Evolutionary conservation across 2,329 filamentous ascomycete species (phyloP), one percentile per base, ranked within the genome.

Genomic region (Trichoderma oligosporum): DNA sequence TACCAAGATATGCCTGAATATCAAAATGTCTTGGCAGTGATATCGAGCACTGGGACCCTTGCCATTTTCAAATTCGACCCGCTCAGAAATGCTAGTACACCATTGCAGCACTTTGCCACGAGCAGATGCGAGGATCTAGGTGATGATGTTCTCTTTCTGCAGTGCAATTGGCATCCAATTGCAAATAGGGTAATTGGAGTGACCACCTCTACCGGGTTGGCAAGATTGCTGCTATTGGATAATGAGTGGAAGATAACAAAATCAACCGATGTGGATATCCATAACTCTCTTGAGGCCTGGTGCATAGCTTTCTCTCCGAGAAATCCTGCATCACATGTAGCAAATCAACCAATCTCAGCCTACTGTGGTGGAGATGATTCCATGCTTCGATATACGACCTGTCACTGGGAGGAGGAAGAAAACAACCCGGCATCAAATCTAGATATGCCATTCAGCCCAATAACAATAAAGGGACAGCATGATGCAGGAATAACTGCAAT

Each of bases 401-500:
- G 67, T 59, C 39, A 57, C 8, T 45, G 52, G 52, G 12, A 29
- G 35, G 41, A 24, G 16, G 24, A 31, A 27, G 67, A 61, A 58
- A 56, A 62, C n/a, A 48, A 61, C 8, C 56, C 58, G 2, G 31
- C 61, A 6, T 52, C 56, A 3, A 62, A 51, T n/a, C 48, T 44
- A 36, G 67, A 36, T 42, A 61, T 14, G 16, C 66, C 62, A 1
- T 70, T 66, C 58, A 58, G 67, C 6, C 60, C 67, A 1, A 59
- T 71, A 7, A 61, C 60, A 12, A 64, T 74, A 25, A 85, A 78
- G 60, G 68, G 70, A n/a, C 61, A 64, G 25, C 91, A 96, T 66
- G 77, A 78, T n/a, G 91, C 91, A 1, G 93, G 94, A 9, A 88
- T 97, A 1, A 96, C 92, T 0, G 84, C 90, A 2, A 94, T 97